Evolutionary conservation across 169 alveolate genomes (phyloP), one percentile per base, ranked within the genome.

Genomic region (Eimeria acervulina): DNA sequence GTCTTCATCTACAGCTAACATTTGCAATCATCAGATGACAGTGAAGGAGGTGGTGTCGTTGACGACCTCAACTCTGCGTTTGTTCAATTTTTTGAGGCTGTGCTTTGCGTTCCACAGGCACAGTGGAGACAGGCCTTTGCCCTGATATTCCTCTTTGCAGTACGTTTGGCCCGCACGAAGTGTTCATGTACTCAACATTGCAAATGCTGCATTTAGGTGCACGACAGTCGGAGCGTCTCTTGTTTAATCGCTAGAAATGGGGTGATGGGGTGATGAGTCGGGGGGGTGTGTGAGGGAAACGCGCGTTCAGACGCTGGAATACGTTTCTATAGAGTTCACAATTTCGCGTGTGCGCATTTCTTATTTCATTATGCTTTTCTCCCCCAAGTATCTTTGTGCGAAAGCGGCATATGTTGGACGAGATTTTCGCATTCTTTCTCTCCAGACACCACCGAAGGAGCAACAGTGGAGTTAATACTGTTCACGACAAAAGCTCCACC

Each of bases 401-500:
- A 47, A 47, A 47, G 55, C 55, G 5, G 55, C 55, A 47, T 7
- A 47, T 12, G 12, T 55, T 55, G n/a, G 26, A 55, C 66, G 13
- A 55, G 55, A 12, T 47, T 47, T 47, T 66, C 36, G 19, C 15
- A 74, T 74, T 38, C n/a, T n/a, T 36, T 19, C 85, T 74, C 12
- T 15, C 10, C 90, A 81, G 90, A 81, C 47, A 40, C 90, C 26
- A 81, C n/a, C n/a, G 33, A 42, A 51, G 47, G 31, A 19, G 47
- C 17, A 33, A 26, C n/a, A 40, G 12, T 15, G 6, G 90, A 47
- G 6, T 44, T 3, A 12, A 38, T 51, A 5, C 19, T 36, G 66
- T 81, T 81, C n/a, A 81, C 90, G 13, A 81, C 90, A 0, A 81
- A 81, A 51, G 90, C 90, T 26, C 90, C 90, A 15, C 90, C 90